These are phyloP conservation scores for Venturiaceae sp. DNA, from an alignment of 2,329 filamentous ascomycete species.

Conservation along the genomic window DNA sequence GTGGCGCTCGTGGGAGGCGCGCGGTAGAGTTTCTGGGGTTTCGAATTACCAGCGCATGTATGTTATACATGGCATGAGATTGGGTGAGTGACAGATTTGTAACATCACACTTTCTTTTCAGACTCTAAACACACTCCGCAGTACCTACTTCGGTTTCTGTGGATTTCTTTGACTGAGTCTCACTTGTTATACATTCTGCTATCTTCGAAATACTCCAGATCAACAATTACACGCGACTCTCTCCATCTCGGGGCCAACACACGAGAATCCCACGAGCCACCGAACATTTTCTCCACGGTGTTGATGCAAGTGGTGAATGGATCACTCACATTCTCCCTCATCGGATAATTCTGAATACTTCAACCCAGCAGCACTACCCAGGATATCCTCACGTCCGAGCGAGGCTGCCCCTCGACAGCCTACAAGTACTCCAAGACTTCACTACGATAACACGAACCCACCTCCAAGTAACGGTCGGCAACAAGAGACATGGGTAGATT, in stretches of 20 bases:
- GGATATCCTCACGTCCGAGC: background rate
- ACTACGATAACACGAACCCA: background rate
- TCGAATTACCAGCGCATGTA: background rate
- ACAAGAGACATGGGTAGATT: slow-evolving; percentile 3
- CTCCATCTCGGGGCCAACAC: background rate
- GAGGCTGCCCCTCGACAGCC: background rate
- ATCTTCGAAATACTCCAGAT: background rate
- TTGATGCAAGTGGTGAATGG: slow-evolving; percentile 1
- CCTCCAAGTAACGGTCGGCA: background rate
- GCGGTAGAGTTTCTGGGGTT: no score
- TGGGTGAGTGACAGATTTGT: background rate
- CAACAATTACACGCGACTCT: background rate
- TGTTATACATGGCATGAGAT: background rate
- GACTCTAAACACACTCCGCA: background rate
- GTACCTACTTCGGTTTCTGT: background rate
- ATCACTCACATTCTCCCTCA: background rate
- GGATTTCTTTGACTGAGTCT: background rate
- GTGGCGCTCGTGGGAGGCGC: background rate
- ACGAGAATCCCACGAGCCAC: background rate
- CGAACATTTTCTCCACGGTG: background rate
- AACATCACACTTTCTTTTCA: background rate
- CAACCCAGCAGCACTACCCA: background rate
- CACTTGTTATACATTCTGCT: background rate
- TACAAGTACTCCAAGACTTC: no score
- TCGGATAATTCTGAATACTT: background rate